Base-by-base conservation (phyloP, 2,329 filamentous ascomycete species). In the Apiospora koreana region DNA sequence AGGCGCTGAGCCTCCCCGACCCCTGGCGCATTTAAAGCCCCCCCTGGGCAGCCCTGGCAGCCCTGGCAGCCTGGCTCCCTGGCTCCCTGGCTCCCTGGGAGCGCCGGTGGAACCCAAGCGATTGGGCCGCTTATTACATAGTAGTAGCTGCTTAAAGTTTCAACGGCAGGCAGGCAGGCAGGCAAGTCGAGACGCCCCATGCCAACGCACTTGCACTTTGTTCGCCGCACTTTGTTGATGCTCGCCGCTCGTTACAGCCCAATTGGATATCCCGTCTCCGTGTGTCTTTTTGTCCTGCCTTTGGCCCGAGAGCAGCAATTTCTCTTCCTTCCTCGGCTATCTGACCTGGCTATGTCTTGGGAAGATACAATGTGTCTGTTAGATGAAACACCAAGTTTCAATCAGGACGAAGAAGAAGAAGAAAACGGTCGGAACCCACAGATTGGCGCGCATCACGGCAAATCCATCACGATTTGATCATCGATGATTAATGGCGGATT, bases 321-420 rank as follows among this genome's bases (percentile, higher is more conserved):
- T 38, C 23, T 28, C 25, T 62, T 38, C 23, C 25, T 62, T 38
- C 54, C 31, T 62, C 28, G 28, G 28, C 9, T 38, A 38, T 62
- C 54, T 62, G 18, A 10, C 9, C 31, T 43, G 41, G 41, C 3
- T 62, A 31, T 38, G 46, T 25, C 46, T 50, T 50, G 46, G 46
- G 8, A 21, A 9, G 50, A 35, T 4, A 23, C n/a, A n/a, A n/a
- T 10, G 10, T 41, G 14, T 41, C 41, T 46, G 48, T 2, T n/a
- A 38, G 54, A 62, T 62, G 54, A 62, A 62, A 62, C 54, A 62
- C 54, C 31, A 38, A 62, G 54, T 62, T 62, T 62, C 54, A 62
- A 62, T 62, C 23, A 35, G 18, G 31, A n/a, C n/a, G 46, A 25
- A 48, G 46, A n/a, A 10, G 31, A 21, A n/a, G n/a, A 38, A 38